Percentiles rank a stretch among this genome's conserved stretches.
These are phyloP conservation scores for Mortierella sp. DNA, from an alignment of 371 early-diverging fungal genomes.

Conservation along the genomic window DNA sequence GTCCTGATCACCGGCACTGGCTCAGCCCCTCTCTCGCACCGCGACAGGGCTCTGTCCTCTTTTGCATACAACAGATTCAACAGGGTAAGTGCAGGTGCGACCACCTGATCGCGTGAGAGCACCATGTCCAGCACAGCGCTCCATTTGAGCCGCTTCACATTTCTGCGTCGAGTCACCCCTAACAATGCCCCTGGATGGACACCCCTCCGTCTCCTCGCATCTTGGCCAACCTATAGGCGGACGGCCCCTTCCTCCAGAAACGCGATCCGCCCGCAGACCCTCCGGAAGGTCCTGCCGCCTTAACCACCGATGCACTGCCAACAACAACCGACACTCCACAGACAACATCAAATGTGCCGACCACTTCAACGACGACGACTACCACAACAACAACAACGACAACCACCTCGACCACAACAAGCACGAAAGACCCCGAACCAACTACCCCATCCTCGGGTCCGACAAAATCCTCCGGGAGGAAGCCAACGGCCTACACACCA, in stretches of 20 bases:
- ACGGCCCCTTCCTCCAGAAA: not conserved
- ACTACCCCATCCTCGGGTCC: not conserved
- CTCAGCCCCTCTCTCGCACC: not conserved
- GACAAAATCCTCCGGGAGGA: not conserved
- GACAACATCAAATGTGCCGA: not conserved
- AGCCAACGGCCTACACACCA: no score
- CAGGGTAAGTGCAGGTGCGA: not conserved
- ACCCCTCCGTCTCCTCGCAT: no score
- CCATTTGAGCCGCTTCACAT: no score
- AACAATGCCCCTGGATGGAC: no score
- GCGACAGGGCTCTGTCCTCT: not conserved
- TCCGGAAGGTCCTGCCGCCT: not conserved
- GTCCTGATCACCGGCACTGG: not conserved
- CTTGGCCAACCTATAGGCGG: no score
- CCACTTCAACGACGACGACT: slow-evolving; percentile 8
- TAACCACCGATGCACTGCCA: slow-evolving; percentile 4
- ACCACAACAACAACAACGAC: slow-evolving; percentile 7
- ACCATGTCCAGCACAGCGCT: no score
- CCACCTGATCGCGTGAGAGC: not conserved
- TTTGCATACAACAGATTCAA: not conserved
- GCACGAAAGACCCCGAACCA: not conserved
- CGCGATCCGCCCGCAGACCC: not conserved
- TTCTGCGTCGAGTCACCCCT: no score
- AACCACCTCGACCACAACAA: slow-evolving; percentile 3
- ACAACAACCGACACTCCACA: slow-evolving; percentile 6